These are phyloP conservation scores for Begonia loranthoides DNA, from an alignment of 306 rosid genomes.

Conservation along the genomic window DNA sequence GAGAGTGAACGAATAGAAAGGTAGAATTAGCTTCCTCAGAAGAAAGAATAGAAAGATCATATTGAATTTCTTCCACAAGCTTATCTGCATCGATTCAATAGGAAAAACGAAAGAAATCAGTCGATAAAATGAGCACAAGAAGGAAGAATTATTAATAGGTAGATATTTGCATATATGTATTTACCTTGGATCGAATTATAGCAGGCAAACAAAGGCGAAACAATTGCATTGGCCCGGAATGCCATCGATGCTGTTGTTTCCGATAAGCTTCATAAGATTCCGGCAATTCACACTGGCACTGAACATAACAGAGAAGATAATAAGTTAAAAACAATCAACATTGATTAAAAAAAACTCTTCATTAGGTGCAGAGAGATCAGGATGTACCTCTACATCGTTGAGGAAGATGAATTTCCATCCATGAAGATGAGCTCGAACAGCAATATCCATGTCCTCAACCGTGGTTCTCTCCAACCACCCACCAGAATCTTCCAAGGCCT, in stretches of 20 bases:
- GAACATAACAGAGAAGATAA: conserved; percentile 8
- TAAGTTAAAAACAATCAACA: too few relatives aligned
- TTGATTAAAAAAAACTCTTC: too few relatives aligned
- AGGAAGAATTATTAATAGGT: background rate
- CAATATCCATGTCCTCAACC: conserved; percentile 94
- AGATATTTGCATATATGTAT: background rate
- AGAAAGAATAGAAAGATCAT: conserved; percentile 84
- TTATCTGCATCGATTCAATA: conserved; percentile 45
- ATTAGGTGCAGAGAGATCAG: background rate
- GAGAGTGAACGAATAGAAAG: conserved; percentile 81
- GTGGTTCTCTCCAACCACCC: conserved; percentile 98
- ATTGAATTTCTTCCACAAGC: conserved; percentile 81
- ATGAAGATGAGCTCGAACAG: conserved; percentile 87
- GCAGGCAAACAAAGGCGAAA: conserved; percentile 80
- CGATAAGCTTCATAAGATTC: conserved; percentile 93
- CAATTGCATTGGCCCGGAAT: conserved; percentile 92
- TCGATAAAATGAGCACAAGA: too few relatives aligned
- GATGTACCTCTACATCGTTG: conserved; percentile 74
- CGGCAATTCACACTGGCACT: conserved; percentile 93
- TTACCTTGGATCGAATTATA: conserved; percentile 55
- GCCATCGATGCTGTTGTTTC: conserved; percentile 93
- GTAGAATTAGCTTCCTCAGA: conserved; percentile 70
- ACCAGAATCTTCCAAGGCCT: conserved; percentile 77
- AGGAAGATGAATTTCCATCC: conserved; percentile 96
- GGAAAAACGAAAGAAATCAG: background rate